Evolutionary conservation across 306 rosid genomes (phyloP).

Genomic region (Pueraria montana): DNA sequence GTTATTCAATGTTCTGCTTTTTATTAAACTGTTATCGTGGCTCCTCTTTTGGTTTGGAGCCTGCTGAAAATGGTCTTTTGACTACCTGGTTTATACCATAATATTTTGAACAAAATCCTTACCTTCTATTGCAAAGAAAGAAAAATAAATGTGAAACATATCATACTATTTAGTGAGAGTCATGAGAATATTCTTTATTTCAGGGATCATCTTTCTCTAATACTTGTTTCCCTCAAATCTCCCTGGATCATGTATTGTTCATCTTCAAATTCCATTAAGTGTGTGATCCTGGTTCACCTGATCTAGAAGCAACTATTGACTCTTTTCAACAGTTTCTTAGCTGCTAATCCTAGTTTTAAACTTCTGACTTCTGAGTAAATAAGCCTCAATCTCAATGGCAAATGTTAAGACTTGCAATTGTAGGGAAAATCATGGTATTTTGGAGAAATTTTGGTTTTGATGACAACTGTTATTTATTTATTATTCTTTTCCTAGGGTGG

Average conservation of each 20-base stretch:
- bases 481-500: background rate
- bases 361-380: background rate
- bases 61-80: constrained; percentile 1
- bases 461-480: background rate
- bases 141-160: background rate
- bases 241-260: constrained; percentile 1
- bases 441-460: constrained; percentile 33
- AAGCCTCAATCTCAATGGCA: background rate
- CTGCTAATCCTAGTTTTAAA: constrained; percentile 25
- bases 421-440: background rate
- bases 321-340: constrained; percentile 12
- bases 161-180: background rate
- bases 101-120: constrained; percentile 21
- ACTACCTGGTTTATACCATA: constrained; percentile 19
- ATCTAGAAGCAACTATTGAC: constrained; percentile 20
- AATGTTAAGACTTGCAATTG: background rate
- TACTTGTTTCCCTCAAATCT: background rate
- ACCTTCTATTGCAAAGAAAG: background rate
- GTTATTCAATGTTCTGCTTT: constrained; percentile 22
- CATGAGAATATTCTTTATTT: background rate
- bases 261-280: constrained; percentile 10
- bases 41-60: background rate
- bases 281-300: background rate
- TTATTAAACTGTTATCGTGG: background rate
- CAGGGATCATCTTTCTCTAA: constrained; percentile 5